Conservation (phyloP, 2,329 filamentous ascomycete genomes). For the Ophiostoma piceae region DNA sequence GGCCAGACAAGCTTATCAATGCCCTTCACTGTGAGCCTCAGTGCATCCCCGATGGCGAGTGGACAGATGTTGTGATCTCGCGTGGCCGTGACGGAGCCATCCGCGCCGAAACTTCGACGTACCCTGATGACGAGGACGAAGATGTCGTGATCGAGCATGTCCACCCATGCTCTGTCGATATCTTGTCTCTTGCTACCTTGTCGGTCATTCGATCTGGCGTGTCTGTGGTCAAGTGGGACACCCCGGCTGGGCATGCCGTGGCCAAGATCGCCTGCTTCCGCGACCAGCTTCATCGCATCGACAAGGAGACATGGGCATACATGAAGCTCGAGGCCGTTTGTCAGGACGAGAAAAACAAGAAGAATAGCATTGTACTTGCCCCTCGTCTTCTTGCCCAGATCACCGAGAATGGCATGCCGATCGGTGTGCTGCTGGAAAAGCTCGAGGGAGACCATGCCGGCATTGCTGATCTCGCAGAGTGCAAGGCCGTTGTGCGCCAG, state of each 20-base stretch:
- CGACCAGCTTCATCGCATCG: neutral
- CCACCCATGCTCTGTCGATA: neutral
- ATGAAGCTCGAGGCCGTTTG: neutral
- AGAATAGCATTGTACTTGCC: neutral
- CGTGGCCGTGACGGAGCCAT: neutral
- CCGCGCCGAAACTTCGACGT: neutral
- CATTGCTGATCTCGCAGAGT: neutral
- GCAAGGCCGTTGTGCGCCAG: neutral
- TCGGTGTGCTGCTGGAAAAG: neutral
- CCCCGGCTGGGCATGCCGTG: neutral
- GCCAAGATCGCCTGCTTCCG: slow-evolving; percentile 12
- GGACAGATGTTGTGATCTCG: neutral
- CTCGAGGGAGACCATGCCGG: slow-evolving; percentile 2
- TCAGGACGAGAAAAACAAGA: neutral
- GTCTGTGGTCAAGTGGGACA: neutral
- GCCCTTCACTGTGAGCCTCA: neutral
- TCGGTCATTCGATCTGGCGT: neutral
- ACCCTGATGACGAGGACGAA: neutral
- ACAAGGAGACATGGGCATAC: neutral
- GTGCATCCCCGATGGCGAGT: neutral
- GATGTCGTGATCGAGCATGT: neutral
- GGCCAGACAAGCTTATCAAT: neutral
- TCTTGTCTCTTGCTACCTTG: neutral
- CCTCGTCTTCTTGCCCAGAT: neutral
- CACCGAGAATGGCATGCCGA: neutral